A percentile compares a stretch with the other conserved stretches of the same genome.
Conservation (phyloP, 202 grass and related monocot genomes). For the Cymbopogon flexuosus region DNA sequence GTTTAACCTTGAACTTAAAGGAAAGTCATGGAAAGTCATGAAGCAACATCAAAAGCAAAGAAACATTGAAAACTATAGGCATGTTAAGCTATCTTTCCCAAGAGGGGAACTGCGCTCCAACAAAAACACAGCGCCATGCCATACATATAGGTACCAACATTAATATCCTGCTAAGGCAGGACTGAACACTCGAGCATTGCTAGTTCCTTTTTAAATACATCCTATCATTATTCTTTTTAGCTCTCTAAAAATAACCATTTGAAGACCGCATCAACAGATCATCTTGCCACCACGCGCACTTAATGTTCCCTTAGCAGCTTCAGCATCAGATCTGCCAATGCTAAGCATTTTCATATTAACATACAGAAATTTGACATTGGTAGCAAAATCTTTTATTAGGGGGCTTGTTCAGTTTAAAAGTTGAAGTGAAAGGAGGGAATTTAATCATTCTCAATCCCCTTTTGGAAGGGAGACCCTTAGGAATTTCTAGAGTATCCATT, state of each 20-base stretch:
- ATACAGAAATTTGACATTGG: neutral
- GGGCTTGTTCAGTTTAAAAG: neutral
- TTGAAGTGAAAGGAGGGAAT: neutral
- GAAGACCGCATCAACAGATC: neutral
- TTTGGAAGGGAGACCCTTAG: neutral
- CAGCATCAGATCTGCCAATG: slow-evolving; percentile 30
- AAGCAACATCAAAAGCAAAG: neutral
- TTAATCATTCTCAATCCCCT: neutral
- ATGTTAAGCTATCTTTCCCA: neutral
- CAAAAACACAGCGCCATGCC: slow-evolving; percentile 1
- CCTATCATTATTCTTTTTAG: neutral
- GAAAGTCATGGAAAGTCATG: neutral
- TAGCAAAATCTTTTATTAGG: neutral
- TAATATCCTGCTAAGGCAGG: neutral
- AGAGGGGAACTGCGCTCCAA: neutral
- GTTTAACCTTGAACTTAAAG: neutral
- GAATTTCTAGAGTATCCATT: neutral
- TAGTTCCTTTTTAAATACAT: neutral
- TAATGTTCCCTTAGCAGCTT: slow-evolving; percentile 7
- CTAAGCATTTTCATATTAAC: slow-evolving; percentile 8
- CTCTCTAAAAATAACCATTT: neutral
- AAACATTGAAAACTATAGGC: neutral
- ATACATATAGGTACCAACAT: neutral
- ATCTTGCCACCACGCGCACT: neutral
- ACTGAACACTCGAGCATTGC: neutral